Conservation (phyloP, 805 yeast genomes). For the Kluyveromyces lactis region DNA sequence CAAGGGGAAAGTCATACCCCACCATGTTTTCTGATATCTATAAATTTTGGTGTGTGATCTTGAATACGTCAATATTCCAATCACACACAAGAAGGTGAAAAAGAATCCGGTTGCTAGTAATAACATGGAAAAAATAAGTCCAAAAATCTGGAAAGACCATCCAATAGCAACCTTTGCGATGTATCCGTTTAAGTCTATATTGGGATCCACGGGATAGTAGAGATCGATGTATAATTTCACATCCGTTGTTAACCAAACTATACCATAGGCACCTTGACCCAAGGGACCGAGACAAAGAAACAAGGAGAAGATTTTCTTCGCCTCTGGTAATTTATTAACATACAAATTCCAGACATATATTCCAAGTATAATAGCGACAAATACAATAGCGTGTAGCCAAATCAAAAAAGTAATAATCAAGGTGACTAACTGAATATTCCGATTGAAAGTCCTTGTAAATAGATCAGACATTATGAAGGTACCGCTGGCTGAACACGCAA, state of each 20-base stretch:
- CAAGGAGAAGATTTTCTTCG: constrained; percentile 48
- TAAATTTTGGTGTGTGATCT: constrained; percentile 11
- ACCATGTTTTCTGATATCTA: constrained; percentile 46
- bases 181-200: constrained; percentile 11
- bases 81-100: constrained; percentile 39
- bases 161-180: constrained; percentile 20
- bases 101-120: constrained; percentile 51
- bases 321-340: constrained; percentile 50
- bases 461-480: constrained; percentile 33
- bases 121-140: constrained; percentile 36
- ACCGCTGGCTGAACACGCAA: constrained; percentile 65
- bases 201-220: constrained; percentile 13
- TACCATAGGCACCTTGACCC: constrained; percentile 78
- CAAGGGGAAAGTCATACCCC: constrained; percentile 88
- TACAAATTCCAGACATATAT: constrained; percentile 54
- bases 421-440: constrained; percentile 38
- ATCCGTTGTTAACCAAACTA: constrained; percentile 46
- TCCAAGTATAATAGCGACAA: constrained; percentile 48
- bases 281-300: constrained; percentile 77
- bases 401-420: constrained; percentile 46
- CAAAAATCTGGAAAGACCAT: constrained; percentile 27
- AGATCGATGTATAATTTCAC: constrained; percentile 17
- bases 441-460: constrained; percentile 37
- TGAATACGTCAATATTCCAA: constrained; percentile 20
- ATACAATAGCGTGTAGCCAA: constrained; percentile 60